Conservation (phyloP, 805 yeast genomes). For the Clavispora vitiphila region DNA sequence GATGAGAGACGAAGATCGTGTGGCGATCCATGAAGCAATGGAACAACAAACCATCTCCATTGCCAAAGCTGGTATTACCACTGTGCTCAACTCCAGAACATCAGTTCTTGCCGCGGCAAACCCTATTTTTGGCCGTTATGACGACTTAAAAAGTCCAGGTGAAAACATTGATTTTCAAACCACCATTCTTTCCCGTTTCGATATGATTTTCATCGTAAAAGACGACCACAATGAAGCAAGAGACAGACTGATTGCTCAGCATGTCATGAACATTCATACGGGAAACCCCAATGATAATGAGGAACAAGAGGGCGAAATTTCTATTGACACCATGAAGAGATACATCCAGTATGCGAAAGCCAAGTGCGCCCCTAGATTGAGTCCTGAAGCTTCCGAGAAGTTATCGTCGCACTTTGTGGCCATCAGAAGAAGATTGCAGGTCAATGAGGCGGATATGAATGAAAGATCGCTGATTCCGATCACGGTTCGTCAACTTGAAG, state of each 20-base stretch:
- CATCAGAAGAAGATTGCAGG: constrained; percentile 77
- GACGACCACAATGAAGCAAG: constrained; percentile 87
- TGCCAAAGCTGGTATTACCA: constrained; percentile 98
- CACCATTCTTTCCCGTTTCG: constrained; percentile 93
- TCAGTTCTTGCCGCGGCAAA: constrained; percentile 97
- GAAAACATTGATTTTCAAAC: constrained; percentile 98
- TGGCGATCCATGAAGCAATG: constrained; percentile 99
- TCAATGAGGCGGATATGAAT: constrained; percentile 73
- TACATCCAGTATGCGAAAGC: constrained; percentile 86
- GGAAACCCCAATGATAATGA: constrained; percentile 52
- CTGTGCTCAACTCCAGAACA: constrained; percentile 92
- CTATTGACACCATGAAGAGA: constrained; percentile 85
- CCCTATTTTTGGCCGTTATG: constrained; percentile 95
- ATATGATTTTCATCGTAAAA: constrained; percentile 95
- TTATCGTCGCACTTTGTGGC: constrained; percentile 89
- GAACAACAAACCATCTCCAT: constrained; percentile 98
- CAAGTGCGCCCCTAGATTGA: constrained; percentile 88
- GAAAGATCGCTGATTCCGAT: constrained; percentile 95
- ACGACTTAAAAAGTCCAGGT: constrained; percentile 93
- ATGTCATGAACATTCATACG: constrained; percentile 92
- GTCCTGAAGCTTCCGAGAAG: constrained; percentile 85
- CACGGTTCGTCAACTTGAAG: constrained; percentile 95
- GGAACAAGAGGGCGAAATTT: constrained; percentile 71
- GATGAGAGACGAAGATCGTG: constrained; percentile 98
- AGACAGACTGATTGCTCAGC: constrained; percentile 87